Base-by-base conservation (phyloP, 1,284 basidiomycete species). In the Moesziomyces parantarcticus region DNA sequence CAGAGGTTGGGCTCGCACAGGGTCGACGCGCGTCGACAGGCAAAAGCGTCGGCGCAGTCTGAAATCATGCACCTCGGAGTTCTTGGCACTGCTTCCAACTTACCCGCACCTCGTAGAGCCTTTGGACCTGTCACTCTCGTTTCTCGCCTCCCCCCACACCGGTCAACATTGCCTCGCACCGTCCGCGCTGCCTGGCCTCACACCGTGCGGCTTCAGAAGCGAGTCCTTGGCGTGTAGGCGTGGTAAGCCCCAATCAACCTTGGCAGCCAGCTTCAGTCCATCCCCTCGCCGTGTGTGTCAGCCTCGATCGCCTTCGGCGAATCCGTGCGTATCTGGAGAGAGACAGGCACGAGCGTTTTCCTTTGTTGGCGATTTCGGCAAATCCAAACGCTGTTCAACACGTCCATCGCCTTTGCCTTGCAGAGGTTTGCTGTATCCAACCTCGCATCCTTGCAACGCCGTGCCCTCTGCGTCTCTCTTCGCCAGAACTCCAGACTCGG, bases 41-140 rank as follows among this genome's bases (percentile, higher is more conserved):
- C 29, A 32, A 32, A 32, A 54, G 22, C 44, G 41, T 54, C 43
- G 58, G 49, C 45, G 53, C 43, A 42, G 45, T 52, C 29, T 58
- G 44, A 60, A 52, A 54, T 32, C 25, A 58, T 52, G 48, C 53
- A 57, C 41, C 18, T 52, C 45, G 32, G 58, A 61, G 47, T 45
- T 58, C 58, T 61, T 61, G 58, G 65, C 65, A 29, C 26, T 52
- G 29, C 20, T 25, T 25, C 14, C 43, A 23, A 45, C 22, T 39
- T 16, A 18, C 36, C 36, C 36, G 36, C 36, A 18, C 36, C 29
- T 2, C 10, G 10, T 13, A 13, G 10, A 13, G 29, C 10, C 29
- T 13, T 32, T 9, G 29, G 6, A 16, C 36, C 36, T 39, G 36
- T 39, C 36, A 39, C 36, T 39, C 16, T 39, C 36, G 36, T 5